Evolutionary conservation across 371 early-diverging fungal species (phyloP).

Genomic region (Lichtheimia hyalospora): DNA sequence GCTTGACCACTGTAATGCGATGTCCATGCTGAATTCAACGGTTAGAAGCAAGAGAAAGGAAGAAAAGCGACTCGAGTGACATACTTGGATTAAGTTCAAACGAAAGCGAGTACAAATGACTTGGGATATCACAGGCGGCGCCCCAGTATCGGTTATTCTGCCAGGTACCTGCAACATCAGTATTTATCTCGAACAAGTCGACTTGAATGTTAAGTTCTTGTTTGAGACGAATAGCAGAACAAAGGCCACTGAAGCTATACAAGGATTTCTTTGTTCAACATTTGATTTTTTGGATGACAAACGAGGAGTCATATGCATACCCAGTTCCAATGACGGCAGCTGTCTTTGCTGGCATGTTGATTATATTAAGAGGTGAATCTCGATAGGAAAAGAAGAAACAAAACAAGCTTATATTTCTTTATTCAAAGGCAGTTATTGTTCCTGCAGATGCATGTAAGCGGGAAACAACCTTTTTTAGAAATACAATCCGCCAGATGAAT

Average conservation of each 20-base stretch:
- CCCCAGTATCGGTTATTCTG: conserved; percentile 64
- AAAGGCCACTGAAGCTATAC: conserved; percentile 58
- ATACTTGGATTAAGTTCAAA: conserved; percentile 47
- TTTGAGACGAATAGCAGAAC: conserved; percentile 55
- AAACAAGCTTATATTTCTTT: too few species aligned
- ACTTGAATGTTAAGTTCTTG: conserved; percentile 46
- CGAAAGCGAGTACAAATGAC: conserved; percentile 55
- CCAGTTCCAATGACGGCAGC: conserved; percentile 27
- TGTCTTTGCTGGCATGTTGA: neutral
- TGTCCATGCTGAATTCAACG: conserved; percentile 48
- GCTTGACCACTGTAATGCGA: conserved; percentile 34
- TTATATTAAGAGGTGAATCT: too few species aligned
- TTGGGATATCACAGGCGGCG: conserved; percentile 53
- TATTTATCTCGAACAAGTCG: conserved; percentile 55
- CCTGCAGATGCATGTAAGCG: too few species aligned
- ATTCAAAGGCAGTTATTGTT: too few species aligned
- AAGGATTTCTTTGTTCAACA: neutral
- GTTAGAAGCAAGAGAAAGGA: neutral
- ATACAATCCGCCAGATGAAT: too few species aligned
- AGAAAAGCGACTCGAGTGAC: neutral
- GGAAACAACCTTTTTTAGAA: too few species aligned
- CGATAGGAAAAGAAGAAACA: too few species aligned
- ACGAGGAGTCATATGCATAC: conserved; percentile 5
- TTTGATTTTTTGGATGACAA: neutral
- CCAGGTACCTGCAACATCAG: conserved; percentile 67